Evolutionary conservation across 805 yeast species (phyloP).

Genomic region (Monosporozyma solicola): DNA sequence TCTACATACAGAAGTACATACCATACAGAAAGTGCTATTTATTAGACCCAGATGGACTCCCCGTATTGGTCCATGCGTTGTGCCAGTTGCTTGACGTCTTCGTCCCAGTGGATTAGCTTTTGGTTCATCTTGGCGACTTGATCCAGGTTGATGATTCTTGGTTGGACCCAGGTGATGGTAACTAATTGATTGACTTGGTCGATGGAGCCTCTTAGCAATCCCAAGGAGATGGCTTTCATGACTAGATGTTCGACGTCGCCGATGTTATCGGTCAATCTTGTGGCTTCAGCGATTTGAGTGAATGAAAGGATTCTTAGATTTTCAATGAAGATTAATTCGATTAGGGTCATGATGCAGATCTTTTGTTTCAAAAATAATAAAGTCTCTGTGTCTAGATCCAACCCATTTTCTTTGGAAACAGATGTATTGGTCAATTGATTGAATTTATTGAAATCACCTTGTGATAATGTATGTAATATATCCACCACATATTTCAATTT

Average conservation of each 20-base stretch:
- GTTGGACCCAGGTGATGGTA: slow-evolving; percentile 90
- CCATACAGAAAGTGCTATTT: too few relatives aligned
- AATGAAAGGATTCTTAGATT: slow-evolving; percentile 67
- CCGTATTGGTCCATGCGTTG: slow-evolving; percentile 53
- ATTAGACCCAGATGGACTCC: slow-evolving; percentile 53
- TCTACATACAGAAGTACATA: neutral
- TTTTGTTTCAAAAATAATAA: slow-evolving; percentile 65
- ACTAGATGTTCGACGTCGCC: slow-evolving; percentile 76
- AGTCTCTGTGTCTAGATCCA: slow-evolving; percentile 41
- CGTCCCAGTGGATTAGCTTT: slow-evolving; percentile 71
- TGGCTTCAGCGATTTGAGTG: slow-evolving; percentile 61
- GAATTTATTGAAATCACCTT: slow-evolving; percentile 67
- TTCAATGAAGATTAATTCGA: slow-evolving; percentile 78
- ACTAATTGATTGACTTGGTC: slow-evolving; percentile 78
- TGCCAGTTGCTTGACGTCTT: slow-evolving; percentile 58
- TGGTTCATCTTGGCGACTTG: slow-evolving; percentile 73
- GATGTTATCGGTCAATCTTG: slow-evolving; percentile 42
- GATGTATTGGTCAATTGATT: slow-evolving; percentile 33
- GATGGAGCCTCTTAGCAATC: slow-evolving; percentile 78
- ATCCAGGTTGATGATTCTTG: slow-evolving; percentile 74
- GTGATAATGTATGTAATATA: slow-evolving; percentile 59
- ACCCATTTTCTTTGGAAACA: slow-evolving; percentile 13
- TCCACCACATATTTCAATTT: slow-evolving; percentile 54
- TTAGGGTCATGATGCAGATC: slow-evolving; percentile 83
- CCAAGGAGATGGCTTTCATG: slow-evolving; percentile 82